Evolutionary conservation across 2,329 filamentous ascomycete species (phyloP).

Genomic region (Lasiodiplodia gonubiensis): DNA sequence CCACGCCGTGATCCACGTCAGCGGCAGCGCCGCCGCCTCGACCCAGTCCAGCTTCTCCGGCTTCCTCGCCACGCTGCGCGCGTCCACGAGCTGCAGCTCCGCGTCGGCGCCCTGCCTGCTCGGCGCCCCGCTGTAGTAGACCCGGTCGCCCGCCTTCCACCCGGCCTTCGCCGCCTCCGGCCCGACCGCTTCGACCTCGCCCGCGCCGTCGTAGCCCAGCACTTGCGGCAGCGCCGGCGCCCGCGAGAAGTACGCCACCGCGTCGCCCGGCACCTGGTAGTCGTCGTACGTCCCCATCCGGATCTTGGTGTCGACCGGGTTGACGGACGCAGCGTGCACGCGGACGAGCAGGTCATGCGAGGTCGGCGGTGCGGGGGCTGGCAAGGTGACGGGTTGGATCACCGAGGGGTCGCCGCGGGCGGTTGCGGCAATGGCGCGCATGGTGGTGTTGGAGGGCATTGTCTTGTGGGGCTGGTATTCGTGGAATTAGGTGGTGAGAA

Average conservation of each 20-base stretch:
- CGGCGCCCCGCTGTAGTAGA: constrained; percentile 51
- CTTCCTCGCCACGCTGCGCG: constrained; percentile 47
- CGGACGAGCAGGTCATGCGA: constrained; percentile 47
- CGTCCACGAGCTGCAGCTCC: constrained; percentile 52
- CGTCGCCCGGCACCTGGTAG: constrained; percentile 36
- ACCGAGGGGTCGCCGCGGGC: constrained; percentile 38
- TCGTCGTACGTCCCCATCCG: constrained; percentile 45
- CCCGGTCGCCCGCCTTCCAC: constrained; percentile 51
- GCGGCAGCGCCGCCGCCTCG: constrained; percentile 51
- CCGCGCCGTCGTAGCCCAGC: constrained; percentile 53
- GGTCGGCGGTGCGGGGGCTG: constrained; percentile 37
- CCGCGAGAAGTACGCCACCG: constrained; percentile 44
- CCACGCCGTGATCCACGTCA: constrained; percentile 54
- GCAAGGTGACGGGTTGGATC: constrained; percentile 39
- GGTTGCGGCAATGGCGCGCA: constrained; percentile 41
- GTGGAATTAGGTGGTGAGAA: background rate
- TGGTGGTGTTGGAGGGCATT: constrained; percentile 30
- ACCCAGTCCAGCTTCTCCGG: constrained; percentile 43
- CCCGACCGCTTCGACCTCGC: constrained; percentile 43
- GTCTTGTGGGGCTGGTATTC: background rate
- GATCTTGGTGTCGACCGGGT: constrained; percentile 50
- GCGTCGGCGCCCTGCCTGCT: constrained; percentile 51
- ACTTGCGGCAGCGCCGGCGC: constrained; percentile 43
- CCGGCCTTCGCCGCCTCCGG: constrained; percentile 36
- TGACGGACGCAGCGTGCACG: constrained; percentile 47